Evolutionary conservation across 352 stramenopile species (phyloP).

Genomic region (Pythium vanterpoolii): DNA sequence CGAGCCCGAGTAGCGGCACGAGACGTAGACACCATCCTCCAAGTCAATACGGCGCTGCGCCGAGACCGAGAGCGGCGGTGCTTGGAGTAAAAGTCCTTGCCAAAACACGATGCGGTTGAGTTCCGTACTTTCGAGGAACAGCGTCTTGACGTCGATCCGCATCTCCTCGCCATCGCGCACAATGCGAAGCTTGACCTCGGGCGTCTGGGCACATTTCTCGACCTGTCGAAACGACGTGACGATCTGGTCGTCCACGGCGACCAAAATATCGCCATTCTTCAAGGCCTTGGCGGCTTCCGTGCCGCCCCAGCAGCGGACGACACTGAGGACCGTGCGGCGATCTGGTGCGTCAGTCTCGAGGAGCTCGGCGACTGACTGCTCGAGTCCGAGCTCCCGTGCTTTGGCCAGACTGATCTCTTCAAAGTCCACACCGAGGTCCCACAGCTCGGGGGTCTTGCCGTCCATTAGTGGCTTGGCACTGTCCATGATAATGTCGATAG

Average conservation of each 20-base stretch:
- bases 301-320: constrained; percentile 72
- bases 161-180: constrained; percentile 79
- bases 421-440: constrained; percentile 83
- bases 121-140: constrained; percentile 80
- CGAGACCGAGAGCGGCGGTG: constrained; percentile 81
- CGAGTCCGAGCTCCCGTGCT: constrained; percentile 82
- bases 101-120: constrained; percentile 92
- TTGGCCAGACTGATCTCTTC: constrained; percentile 88
- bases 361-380: constrained; percentile 69
- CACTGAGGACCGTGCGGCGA: constrained; percentile 74
- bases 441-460: constrained; percentile 67
- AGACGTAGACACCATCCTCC: constrained; percentile 85
- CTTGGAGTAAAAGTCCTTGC: constrained; percentile 88
- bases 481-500: constrained; percentile 88
- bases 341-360: constrained; percentile 70
- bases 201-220: constrained; percentile 76
- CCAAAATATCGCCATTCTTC: constrained; percentile 84
- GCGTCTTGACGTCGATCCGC: constrained; percentile 66
- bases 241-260: constrained; percentile 79
- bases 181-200: constrained; percentile 77
- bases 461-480: constrained; percentile 70
- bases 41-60: constrained; percentile 79
- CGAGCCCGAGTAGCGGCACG: constrained; percentile 84
- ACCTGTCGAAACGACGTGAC: constrained; percentile 87
- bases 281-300: constrained; percentile 65